phyloP scores from a whole-genome alignment of 768 basidiomycete genomes.

The Termitomyces sp. region DNA sequence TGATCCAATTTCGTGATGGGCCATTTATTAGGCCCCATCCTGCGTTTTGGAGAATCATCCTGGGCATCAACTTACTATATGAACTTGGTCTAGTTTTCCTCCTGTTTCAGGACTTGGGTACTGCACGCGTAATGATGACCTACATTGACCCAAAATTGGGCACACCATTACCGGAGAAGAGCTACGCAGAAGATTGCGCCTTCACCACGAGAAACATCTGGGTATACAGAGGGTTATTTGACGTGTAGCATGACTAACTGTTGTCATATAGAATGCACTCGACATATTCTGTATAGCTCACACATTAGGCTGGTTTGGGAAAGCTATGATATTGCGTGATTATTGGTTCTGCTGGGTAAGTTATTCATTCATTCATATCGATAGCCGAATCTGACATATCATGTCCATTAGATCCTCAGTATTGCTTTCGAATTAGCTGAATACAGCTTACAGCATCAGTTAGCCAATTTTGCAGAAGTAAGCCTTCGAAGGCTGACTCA shows the following conservation, averaged over 20 bases:
- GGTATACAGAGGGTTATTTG: constrained; percentile 31
- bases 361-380: constrained; percentile 5
- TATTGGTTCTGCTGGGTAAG: constrained; percentile 93
- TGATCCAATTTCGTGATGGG: constrained; percentile 86
- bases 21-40: constrained; percentile 88
- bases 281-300: constrained; percentile 88
- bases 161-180: constrained; percentile 74
- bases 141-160: constrained; percentile 70
- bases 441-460: constrained; percentile 81
- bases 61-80: constrained; percentile 80
- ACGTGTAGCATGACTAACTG: neutral
- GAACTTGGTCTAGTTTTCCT: constrained; percentile 80
- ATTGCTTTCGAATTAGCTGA: constrained; percentile 86
- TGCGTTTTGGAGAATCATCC: constrained; percentile 75
- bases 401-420: constrained; percentile 60
- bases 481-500: constrained; percentile 17
- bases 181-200: constrained; percentile 77
- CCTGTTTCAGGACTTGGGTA: constrained; percentile 77
- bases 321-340: constrained; percentile 83
- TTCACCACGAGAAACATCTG: constrained; percentile 58
- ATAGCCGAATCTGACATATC: constrained; percentile 7
- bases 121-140: constrained; percentile 74
- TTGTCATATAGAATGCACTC: constrained; percentile 52
- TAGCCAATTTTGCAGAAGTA: constrained; percentile 87
- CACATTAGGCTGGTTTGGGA: constrained; percentile 85